A percentile compares a stretch with the other conserved stretches of the same genome.
Conservation (phyloP, 2,329 filamentous ascomycete species). For the Helotiales sp. region DNA sequence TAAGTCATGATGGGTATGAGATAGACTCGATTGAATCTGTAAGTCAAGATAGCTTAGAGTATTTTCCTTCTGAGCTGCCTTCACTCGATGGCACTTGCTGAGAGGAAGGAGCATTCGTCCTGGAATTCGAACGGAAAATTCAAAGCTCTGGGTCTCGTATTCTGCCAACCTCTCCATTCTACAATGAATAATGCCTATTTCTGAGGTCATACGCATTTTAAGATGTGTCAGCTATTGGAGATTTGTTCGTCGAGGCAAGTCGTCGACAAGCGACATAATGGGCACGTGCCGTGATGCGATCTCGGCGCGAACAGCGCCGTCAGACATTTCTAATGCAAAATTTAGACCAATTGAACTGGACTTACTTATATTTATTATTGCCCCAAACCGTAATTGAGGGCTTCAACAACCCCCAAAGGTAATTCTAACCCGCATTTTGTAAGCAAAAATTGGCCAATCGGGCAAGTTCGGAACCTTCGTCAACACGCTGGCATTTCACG, state of each 20-base stretch:
- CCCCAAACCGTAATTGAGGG: background rate
- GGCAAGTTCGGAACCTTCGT: conserved; percentile 24
- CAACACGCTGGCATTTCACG: conserved; percentile 25
- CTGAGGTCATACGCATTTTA: no score
- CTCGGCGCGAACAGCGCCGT: background rate
- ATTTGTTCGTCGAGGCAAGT: no score
- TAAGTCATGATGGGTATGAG: background rate
- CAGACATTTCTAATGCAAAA: background rate
- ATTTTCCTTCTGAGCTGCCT: background rate
- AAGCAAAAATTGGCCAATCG: conserved; percentile 26
- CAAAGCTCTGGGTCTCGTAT: background rate
- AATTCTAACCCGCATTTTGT: background rate
- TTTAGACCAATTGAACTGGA: background rate
- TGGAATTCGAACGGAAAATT: background rate
- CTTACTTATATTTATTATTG: no score
- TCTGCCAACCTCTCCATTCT: background rate
- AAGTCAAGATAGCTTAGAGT: background rate
- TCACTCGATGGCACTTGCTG: background rate
- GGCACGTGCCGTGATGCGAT: background rate
- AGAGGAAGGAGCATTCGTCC: background rate
- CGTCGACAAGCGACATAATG: background rate
- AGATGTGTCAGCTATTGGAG: no score
- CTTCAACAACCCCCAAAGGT: background rate
- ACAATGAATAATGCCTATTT: no score
- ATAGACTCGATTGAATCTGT: background rate